Evolutionary conservation across 768 basidiomycete species (phyloP).

Genomic region (Trametes cingulata): DNA sequence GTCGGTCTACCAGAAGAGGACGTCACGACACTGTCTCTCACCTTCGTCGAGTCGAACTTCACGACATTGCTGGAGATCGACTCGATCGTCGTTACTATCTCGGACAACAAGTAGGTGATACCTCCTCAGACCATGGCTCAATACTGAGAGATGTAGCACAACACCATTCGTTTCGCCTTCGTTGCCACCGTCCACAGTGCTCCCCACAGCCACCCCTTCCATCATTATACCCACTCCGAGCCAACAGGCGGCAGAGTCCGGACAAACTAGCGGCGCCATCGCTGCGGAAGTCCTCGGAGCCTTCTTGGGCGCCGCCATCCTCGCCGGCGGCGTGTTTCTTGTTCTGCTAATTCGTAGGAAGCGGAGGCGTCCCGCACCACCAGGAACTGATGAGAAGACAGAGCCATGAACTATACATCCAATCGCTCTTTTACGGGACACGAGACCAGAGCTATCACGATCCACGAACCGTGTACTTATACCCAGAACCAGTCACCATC

Average conservation of each 20-base stretch:
- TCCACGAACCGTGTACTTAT: background rate
- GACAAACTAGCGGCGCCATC: slow-evolving; percentile 21
- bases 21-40: slow-evolving; percentile 23
- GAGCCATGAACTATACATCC: background rate
- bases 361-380: slow-evolving; percentile 11
- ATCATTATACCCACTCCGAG: slow-evolving; percentile 11
- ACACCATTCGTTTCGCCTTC: slow-evolving; percentile 22
- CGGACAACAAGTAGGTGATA: slow-evolving; percentile 21
- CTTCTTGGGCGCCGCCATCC: slow-evolving; percentile 14
- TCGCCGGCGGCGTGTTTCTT: slow-evolving; percentile 1
- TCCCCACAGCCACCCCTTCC: slow-evolving; percentile 17
- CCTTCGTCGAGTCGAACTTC: slow-evolving; percentile 12
- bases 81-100: slow-evolving; percentile 21
- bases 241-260: background rate
- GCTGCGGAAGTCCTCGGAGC: slow-evolving; percentile 25
- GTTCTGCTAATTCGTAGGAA: background rate
- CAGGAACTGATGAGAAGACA: slow-evolving; percentile 1
- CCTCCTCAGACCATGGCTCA: background rate
- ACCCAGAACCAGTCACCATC: background rate
- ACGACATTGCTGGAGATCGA: slow-evolving; percentile 22
- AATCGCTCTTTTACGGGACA: background rate
- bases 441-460: too few relatives aligned
- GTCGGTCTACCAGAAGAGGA: slow-evolving; percentile 20
- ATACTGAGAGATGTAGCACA: background rate
- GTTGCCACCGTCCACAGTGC: slow-evolving; percentile 14